phyloP scores from a whole-genome alignment of 1,284 basidiomycete species.

The Ustilago xerochloae region DNA sequence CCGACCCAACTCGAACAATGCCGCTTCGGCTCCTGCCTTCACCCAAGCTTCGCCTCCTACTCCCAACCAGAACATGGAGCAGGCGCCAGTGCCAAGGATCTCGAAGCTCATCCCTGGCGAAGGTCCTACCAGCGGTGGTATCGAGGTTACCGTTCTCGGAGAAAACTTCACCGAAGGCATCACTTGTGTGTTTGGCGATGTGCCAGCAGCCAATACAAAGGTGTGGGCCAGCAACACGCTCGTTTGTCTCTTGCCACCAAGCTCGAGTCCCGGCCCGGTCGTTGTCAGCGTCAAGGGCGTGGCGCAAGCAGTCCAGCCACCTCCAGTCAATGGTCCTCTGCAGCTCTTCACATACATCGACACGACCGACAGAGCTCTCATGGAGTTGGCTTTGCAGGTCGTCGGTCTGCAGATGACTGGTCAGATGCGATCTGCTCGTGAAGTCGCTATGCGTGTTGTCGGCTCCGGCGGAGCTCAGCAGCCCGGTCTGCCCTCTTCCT shows the following conservation, averaged over 20 bases:
- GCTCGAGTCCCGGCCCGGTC: conserved; percentile 84
- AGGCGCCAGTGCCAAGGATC: conserved; percentile 55
- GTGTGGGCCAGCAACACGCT: conserved; percentile 94
- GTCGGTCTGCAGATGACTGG: conserved; percentile 97
- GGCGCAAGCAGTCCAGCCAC: conserved; percentile 23
- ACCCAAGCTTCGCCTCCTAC: conserved; percentile 30
- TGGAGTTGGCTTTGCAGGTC: conserved; percentile 93
- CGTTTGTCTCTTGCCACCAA: conserved; percentile 89
- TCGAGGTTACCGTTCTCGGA: conserved; percentile 93
- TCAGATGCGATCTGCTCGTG: conserved; percentile 89
- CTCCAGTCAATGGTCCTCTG: conserved; percentile 70
- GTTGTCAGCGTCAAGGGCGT: conserved; percentile 77
- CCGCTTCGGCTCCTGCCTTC: conserved; percentile 12
- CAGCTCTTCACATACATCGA: conserved; percentile 83
- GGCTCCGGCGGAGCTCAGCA: conserved; percentile 56
- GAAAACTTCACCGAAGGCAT: conserved; percentile 74
- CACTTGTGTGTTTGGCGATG: conserved; percentile 86
- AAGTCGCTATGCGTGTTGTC: conserved; percentile 76
- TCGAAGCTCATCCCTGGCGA: conserved; percentile 77
- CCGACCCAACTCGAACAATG: conserved; percentile 14
- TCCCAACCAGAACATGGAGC: conserved; percentile 48
- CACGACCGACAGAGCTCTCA: conserved; percentile 87
- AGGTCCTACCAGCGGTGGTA: conserved; percentile 84
- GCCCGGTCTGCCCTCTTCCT: conserved; percentile 24
- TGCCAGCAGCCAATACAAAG: conserved; percentile 82